Evolutionary conservation across 1,284 basidiomycete species (phyloP), one percentile per base, ranked within the genome.

Genomic region (Rhodofomes roseus): DNA sequence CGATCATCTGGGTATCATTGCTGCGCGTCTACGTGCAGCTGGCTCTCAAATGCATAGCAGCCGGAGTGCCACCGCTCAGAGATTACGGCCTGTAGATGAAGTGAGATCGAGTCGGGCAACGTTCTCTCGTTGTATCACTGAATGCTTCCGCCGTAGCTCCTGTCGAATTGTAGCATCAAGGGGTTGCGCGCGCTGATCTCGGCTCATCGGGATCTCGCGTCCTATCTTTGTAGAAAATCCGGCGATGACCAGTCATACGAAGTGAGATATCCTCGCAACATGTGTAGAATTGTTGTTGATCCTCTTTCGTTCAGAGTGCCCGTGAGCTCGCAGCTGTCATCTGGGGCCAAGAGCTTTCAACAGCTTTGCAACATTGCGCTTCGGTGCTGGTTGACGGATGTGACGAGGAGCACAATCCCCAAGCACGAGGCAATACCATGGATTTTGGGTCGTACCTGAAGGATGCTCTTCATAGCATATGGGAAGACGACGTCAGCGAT

Each of bases 1-100:
- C 25, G 96, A 99, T 71, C 93, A 98, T 73, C 79, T 98, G 0
- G 96, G 96, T 7, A 80, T 90, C n/a, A 92, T 98, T 58, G 95
- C 91, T 20, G 90, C 95, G 1, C 84, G 86, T 46, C 79, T 98
- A 41, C 83, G 92, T 25, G 78, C 82, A 0, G 85, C 82, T 25
- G 72, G 74, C 51, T 68, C 89, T 46, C 89, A 83, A 62, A 79
- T 83, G 50, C 61, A 64, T n/a, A n/a, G n/a, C n/a, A n/a, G n/a
- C n/a, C n/a, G n/a, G 51, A 62, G 68, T 46, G 54, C 56, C 29
- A 50, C 48, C 14, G 61, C 65, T 9, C 73, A 75, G 57, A 63
- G 63, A 46, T 66, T 88, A 56, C 79, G 80, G 60, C 79, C 89
- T 2, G 69, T 95, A 25, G 90, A 93, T 48, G 91, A 94, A 76